Percentiles rank a stretch among this genome's conserved stretches.
Evolutionary conservation across 331 rosid genomes (phyloP).

Genomic region (Erythrophleum ivorense): DNA sequence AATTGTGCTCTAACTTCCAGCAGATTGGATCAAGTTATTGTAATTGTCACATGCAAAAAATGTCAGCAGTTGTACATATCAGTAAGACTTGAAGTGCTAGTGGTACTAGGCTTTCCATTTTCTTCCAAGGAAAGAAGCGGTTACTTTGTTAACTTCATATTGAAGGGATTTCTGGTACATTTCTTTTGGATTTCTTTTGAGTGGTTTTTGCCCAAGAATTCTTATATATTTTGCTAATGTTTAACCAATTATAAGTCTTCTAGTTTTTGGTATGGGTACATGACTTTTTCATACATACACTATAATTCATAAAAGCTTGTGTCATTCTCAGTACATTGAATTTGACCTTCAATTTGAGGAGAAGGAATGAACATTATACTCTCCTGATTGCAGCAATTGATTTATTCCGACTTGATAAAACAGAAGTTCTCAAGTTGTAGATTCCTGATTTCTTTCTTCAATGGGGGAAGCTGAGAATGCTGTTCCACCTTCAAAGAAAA

Average conservation of each 20-base stretch:
- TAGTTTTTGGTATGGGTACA: neutral
- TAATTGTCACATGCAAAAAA: neutral
- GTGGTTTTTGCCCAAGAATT: neutral
- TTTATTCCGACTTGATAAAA: constrained; percentile 20
- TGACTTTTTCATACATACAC: neutral
- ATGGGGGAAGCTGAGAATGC: constrained; percentile 84
- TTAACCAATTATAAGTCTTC: neutral
- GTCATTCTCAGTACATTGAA: constrained; percentile 8
- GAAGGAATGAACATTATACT: constrained; percentile 22
- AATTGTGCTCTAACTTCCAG: neutral
- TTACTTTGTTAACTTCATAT: neutral
- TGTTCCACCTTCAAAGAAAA: constrained; percentile 79
- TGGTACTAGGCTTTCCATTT: neutral
- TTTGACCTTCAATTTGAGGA: neutral
- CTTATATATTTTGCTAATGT: no score
- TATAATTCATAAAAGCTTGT: constrained; percentile 8
- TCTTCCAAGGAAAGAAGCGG: neutral
- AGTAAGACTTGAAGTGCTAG: neutral
- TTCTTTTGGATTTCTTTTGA: neutral
- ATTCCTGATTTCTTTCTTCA: constrained; percentile 39
- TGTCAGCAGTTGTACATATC: neutral
- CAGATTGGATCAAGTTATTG: constrained; percentile 1
- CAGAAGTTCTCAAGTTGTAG: constrained; percentile 27
- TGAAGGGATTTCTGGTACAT: neutral
- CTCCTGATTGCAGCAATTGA: constrained; percentile 47